Evolutionary conservation across 805 yeast species (phyloP), one percentile per base, ranked within the genome.

Genomic region (Candida maesae): DNA sequence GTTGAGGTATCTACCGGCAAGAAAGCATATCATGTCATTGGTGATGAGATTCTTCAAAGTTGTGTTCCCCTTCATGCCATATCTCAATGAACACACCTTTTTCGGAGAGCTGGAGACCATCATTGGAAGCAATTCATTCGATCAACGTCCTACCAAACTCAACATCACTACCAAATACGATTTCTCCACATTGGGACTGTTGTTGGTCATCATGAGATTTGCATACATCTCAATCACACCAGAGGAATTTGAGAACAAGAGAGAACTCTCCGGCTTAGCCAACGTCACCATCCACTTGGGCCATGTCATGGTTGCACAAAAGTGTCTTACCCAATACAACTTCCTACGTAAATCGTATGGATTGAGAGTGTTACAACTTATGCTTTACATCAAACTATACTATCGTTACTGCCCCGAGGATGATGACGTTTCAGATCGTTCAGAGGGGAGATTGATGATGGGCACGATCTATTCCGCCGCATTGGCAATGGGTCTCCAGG

Each of bases 391-490:
- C 52, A 68, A 74, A 47, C 59, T 72, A 18, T 79, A 78, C 57
- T 74, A 62, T 46, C 65, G 59, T 25, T 64, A 58, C 38, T 71
- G 78, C 1, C 80, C 79, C 0, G 81, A 76, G 49, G 77, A 74
- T 52, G 82, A 81, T 29, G 81, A 76, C 51, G 69, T 73, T 2
- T 64, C 66, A 4, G 79, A 72, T 42, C 73, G 70, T 29, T 74
- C 75, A 7, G 77, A 70, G 38, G 59, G 74, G 0, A 72, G 67
- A 36, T 67, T 74, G 5, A 68, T 68, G 46, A 60, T 70, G 7
- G 76, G 78, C 2, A 59, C 73, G 45, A 48, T 78, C 15, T 56
- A 76, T n/a, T 77, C 76, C 39, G 71, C 74, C 71, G 82, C 77
- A 0, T 60, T 67, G 18, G 64, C 76, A 2, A 56, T 78, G 25